Base-by-base conservation (phyloP, 108 stramenopile species). In the Cyclostephanos invisitatus region DNA sequence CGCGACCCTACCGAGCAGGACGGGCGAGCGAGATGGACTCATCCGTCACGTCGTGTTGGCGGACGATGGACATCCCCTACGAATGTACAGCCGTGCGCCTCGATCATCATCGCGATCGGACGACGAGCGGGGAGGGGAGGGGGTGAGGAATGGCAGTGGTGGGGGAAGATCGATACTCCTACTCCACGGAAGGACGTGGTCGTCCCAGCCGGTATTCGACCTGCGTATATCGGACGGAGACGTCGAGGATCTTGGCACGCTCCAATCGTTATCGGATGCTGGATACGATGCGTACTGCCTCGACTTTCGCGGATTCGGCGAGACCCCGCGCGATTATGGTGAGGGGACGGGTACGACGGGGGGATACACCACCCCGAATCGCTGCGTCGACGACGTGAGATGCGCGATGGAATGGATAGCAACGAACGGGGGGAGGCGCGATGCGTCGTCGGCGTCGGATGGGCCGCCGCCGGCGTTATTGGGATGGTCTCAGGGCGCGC, bases 261-360 rank as follows among this genome's bases (percentile, higher is more conserved):
- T 92, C 86, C 89, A 91, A 79, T 68, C 80, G 10, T 58, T 94
- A 9, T 47, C 68, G 20, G 80, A 81, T 18, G 62, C 77, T 56
- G 86, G 89, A 17, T 77, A 91, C 53, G 64, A 77, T 38, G 83
- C 85, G 8, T 95, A 92, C 59, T 70, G 83, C 20, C 84, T 95
- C 86, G 94, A 95, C 65, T 92, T 95, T 67, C 78, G 94, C n/a
- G 94, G 94, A 44, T 95, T 95, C 78, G 94, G 94, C 44, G 91
- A 90, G 25, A 92, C 94, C 0, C 90, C 89, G 22, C 20, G 64
- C 24, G 92, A 93, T 72, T 69, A 56, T 20, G 49, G 62, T 55
- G 49, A 50, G 28, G 67, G 24, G 56, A 74, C n/a, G 29, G 48
- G 21, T 17, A 32, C 24, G 62, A 55, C 50, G 27, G 32, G 75